Base-by-base conservation (phyloP, 2,329 filamentous ascomycete genomes). In the Alternaria gaisen region DNA sequence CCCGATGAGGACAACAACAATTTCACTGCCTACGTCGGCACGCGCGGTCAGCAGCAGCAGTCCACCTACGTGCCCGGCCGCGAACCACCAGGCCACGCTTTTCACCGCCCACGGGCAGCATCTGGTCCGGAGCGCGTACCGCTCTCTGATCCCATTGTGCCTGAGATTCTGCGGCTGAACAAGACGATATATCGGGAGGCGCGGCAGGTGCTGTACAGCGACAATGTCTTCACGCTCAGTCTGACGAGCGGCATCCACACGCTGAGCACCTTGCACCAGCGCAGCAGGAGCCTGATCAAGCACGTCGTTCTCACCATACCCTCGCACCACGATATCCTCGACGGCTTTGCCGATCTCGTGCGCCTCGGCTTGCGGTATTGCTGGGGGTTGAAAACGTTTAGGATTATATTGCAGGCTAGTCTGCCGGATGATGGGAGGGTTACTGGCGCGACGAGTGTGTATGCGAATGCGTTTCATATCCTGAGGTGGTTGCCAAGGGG, bases 391-490 rank as follows among this genome's bases (percentile, higher is more conserved):
- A 77, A 80, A 64, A 79, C 68, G 1, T 76, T 83, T 51, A 77
- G 76, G 36, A 80, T 83, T 28, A 71, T 77, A 18, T 72, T 82
- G 48, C 79, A 74, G 20, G 64, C 69, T 4, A 69, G 68, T 41
- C 61, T 79, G 18, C 75, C 76, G 0, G 72, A 74, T 41, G 76
- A 77, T 30, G 63, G 67, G n/a, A 36, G 61, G 9, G 51, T 64
- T 10, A 61, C 54, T 1, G 75, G 77, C 9, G 78, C 79, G 26
- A 80, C 77, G 3, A 81, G 78, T 24, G 79, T 82, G 8, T 82
- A 83, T 57, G 80, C 80, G 14, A 82, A 82, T 57, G 81, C 80
- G 0, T 83, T 83, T 58, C 81, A 82, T 59, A 82, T 82, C 34
- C 66, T 83, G 38, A 63, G 81, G 14, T 83, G 81, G 81, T 63